Percentiles rank a stretch among this genome's conserved stretches.
These are phyloP conservation scores for Podospora comata DNA, from an alignment of 495 filamentous ascomycete genomes.

Conservation along the genomic window DNA sequence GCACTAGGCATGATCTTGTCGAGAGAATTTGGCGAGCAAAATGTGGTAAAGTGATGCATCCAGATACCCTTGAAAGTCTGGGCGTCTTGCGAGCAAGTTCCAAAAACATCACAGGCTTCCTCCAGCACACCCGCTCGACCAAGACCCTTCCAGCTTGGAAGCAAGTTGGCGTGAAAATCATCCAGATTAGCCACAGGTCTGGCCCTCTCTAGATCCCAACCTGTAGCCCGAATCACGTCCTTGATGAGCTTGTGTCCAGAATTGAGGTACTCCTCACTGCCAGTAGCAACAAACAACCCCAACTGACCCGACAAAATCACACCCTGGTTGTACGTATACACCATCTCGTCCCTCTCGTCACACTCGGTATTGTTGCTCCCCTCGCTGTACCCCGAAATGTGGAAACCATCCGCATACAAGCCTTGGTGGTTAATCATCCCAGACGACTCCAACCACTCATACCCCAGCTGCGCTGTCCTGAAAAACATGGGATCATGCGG, in stretches of 20 bases:
- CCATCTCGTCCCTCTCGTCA: constrained; percentile 78
- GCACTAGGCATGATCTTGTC: constrained; percentile 7
- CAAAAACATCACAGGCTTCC: constrained; percentile 75
- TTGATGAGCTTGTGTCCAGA: constrained; percentile 76
- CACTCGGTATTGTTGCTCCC: constrained; percentile 55
- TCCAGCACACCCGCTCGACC: constrained; percentile 79
- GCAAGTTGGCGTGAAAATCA: constrained; percentile 3
- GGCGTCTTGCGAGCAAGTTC: constrained; percentile 73
- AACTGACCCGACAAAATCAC: constrained; percentile 83
- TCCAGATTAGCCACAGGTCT: constrained; percentile 33
- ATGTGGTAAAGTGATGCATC: constrained; percentile 80
- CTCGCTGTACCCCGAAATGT: constrained; percentile 65
- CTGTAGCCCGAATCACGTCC: constrained; percentile 72
- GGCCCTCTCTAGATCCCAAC: constrained; percentile 53
- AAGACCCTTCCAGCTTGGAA: constrained; percentile 65
- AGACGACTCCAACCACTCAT: constrained; percentile 71
- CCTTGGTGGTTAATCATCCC: constrained; percentile 82
- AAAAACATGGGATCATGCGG: constrained; percentile 66
- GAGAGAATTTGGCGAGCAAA: constrained; percentile 63
- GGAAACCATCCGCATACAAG: constrained; percentile 86
- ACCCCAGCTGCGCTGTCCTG: constrained; percentile 68
- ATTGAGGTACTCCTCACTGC: constrained; percentile 59
- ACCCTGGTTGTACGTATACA: constrained; percentile 96
- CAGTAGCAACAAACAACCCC: constrained; percentile 74
- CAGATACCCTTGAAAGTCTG: constrained; percentile 97